Evolutionary conservation across 495 filamentous ascomycete genomes (phyloP), one percentile per base, ranked within the genome.

Genomic region (Terfezia claveryi): DNA sequence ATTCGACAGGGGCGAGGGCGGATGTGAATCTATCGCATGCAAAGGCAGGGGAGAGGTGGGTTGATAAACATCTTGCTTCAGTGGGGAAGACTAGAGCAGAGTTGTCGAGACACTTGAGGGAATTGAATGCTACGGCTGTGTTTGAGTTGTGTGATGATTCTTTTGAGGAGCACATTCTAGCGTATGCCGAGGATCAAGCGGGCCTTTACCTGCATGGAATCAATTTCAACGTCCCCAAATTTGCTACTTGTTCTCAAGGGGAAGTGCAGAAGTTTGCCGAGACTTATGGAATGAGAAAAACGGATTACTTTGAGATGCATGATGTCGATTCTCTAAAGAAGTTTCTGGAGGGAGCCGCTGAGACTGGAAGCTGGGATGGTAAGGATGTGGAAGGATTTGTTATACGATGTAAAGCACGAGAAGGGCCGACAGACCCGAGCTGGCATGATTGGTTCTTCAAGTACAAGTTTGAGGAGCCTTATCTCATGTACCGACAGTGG

Each of bases 381-480:
- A 81, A 86, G 54, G 87, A 96, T 58, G 89, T 94, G 2, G 91
- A 98, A 66, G 91, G 91, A 3, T 98, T 98, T 60, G 91, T 98
- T 54, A 83, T 98, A 56, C 81, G 91, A 54, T 96, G 91, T 70
- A 80, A 85, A 64, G 76, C 79, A 57, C 72, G 73, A 53, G 67
- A 74, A 20, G 68, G 65, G 10, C 70, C 69, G 10, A 62, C 62
- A 2, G 67, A 65, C 44, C 59, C 68, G 0, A 58, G 65, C 6
- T 91, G 78, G 69, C 71, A 75, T 16, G 85, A 96, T 66, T 98
- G 89, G 89, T 96, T 98, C 70, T 98, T 96, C 80, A 98, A 98
- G 67, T 98, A 86, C 75, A 98, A 98, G 70, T 98, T 96, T 54
- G 91, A 98, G 65, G 92, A 98, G 70, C 91, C 91, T 0, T 98